Conservation (phyloP, 176 grass and related monocot species). For the Hsuehochloa calcarea region DNA sequence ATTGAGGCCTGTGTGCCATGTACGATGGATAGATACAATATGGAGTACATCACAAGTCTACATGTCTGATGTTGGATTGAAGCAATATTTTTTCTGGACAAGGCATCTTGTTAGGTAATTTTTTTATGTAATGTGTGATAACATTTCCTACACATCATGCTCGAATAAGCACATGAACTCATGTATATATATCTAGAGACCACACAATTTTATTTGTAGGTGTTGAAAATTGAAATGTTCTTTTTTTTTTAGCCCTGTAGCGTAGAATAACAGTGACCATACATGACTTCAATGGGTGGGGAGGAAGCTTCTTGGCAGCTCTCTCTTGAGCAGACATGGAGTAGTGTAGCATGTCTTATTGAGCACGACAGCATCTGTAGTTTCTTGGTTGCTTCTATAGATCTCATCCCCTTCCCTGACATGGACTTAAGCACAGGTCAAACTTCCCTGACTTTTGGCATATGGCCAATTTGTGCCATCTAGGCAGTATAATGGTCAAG, state of each 20-base stretch:
- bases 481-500: background rate
- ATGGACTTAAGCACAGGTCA: slow-evolving; percentile 28
- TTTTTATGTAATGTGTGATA: background rate
- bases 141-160: slow-evolving; percentile 3
- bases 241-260: background rate
- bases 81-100: background rate
- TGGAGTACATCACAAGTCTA: background rate
- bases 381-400: slow-evolving; percentile 40
- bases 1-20: slow-evolving; percentile 3
- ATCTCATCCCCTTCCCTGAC: slow-evolving; percentile 29
- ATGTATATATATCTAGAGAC: background rate
- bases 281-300: slow-evolving; percentile 13
- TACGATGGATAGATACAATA: slow-evolving; percentile 3
- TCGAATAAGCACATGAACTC: slow-evolving; percentile 14
- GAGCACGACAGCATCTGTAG: slow-evolving; percentile 36
- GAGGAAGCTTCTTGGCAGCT: slow-evolving; percentile 34
- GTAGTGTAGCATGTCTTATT: slow-evolving; percentile 1
- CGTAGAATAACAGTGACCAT: background rate
- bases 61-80: slow-evolving; percentile 6
- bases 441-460: slow-evolving; percentile 3
- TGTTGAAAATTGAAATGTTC: slow-evolving; percentile 10
- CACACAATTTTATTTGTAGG: background rate
- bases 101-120: background rate
- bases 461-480: slow-evolving; percentile 14
- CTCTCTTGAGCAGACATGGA: slow-evolving; percentile 22